These are phyloP conservation scores for Aquilaria yunnanensis DNA, from an alignment of 345 rosid species.

Conservation along the genomic window DNA sequence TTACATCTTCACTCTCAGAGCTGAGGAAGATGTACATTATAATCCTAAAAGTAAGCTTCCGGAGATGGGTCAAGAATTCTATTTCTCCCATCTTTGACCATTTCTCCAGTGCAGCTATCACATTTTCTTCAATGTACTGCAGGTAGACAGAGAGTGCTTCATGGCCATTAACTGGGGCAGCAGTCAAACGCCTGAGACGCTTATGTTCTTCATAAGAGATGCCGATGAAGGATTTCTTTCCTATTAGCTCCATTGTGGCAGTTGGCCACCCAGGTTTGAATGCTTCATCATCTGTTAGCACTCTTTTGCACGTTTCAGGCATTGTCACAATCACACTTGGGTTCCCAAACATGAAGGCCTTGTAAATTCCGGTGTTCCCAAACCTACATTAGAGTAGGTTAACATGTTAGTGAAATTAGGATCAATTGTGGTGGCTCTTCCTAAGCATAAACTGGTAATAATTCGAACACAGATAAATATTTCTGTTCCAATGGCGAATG, in stretches of 20 bases:
- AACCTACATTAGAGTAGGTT: constrained; percentile 30
- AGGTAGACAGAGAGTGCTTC: constrained; percentile 68
- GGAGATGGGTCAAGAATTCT: constrained; percentile 58
- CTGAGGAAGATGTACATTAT: constrained; percentile 81
- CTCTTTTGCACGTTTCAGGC: constrained; percentile 60
- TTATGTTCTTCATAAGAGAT: constrained; percentile 80
- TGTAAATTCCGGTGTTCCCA: constrained; percentile 63
- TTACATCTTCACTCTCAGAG: constrained; percentile 48
- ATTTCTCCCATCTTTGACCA: constrained; percentile 65
- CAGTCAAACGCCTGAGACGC: constrained; percentile 67
- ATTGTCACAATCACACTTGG: constrained; percentile 74
- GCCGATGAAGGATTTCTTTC: constrained; percentile 66
- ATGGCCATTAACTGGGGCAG: constrained; percentile 73
- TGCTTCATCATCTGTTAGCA: constrained; percentile 58
- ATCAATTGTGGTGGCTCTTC: too few relatives aligned
- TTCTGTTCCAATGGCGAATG: too few relatives aligned
- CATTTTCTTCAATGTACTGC: constrained; percentile 57
- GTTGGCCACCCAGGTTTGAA: constrained; percentile 84
- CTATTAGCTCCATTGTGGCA: constrained; percentile 59
- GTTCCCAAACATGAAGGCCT: constrained; percentile 75
- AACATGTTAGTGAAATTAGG: too few relatives aligned
- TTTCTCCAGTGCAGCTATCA: constrained; percentile 38
- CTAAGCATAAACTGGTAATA: too few relatives aligned
- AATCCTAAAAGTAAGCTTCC: constrained; percentile 75
- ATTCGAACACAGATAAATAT: too few relatives aligned